phyloP scores from a whole-genome alignment of 1,284 basidiomycete genomes.

The Fistulinella staudtii region DNA sequence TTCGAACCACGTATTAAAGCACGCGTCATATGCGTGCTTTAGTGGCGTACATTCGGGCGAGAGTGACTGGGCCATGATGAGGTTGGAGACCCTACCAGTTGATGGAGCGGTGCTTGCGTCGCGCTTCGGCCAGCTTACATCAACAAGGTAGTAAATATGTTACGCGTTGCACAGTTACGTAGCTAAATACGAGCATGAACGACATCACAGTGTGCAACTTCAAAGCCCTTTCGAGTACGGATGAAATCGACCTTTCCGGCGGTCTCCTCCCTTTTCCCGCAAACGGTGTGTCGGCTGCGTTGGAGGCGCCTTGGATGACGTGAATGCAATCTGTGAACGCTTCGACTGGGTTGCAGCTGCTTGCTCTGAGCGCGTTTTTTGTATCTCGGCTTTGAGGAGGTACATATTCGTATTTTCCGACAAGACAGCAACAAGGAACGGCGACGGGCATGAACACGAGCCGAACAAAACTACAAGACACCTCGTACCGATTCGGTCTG shows the following conservation, averaged over 20 bases:
- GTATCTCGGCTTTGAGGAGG: conserved; percentile 38
- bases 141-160: conserved; percentile 11
- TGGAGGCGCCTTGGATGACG: conserved; percentile 21
- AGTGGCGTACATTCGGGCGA: conserved; percentile 59
- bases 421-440: conserved; percentile 2
- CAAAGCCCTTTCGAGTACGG: conserved; percentile 24
- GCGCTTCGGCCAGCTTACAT: conserved; percentile 18
- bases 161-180: background rate
- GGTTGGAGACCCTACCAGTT: background rate
- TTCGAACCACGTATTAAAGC: conserved; percentile 87
- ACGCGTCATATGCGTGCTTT: conserved; percentile 87
- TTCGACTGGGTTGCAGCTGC: conserved; percentile 28
- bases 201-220: conserved; percentile 5
- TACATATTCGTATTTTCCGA: conserved; percentile 18
- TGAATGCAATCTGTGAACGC: conserved; percentile 34
- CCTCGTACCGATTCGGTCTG: conserved; percentile 62
- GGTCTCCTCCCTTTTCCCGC: conserved; percentile 18
- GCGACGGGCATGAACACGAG: conserved; percentile 24
- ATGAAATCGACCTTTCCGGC: conserved; percentile 25
- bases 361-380: conserved; percentile 43
- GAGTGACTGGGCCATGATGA: conserved; percentile 64
- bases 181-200: conserved; percentile 23
- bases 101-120: background rate
- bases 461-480: background rate
- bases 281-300: conserved; percentile 5